Evolutionary conservation across 495 filamentous ascomycete species (phyloP).

Genomic region (Coniosporium apollinis): DNA sequence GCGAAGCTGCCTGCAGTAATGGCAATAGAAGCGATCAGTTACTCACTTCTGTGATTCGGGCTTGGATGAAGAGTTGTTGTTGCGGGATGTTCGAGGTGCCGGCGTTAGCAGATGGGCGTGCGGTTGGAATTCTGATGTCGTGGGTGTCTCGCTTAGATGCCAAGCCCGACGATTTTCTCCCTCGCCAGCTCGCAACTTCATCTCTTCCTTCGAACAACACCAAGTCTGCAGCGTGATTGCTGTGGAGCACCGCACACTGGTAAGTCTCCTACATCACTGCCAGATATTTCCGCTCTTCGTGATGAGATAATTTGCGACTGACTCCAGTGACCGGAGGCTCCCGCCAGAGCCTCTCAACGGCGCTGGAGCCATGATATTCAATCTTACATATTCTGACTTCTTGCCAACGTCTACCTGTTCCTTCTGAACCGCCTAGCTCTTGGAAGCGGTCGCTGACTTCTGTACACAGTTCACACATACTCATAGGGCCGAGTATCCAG

Average conservation of each 20-base stretch:
- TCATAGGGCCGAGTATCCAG: neutral
- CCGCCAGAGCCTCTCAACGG: slow-evolving; percentile 74
- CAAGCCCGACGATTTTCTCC: neutral
- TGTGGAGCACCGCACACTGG: neutral
- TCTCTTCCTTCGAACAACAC: neutral
- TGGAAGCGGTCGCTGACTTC: slow-evolving; percentile 2
- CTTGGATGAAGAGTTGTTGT: neutral
- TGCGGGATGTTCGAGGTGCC: neutral
- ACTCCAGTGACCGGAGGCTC: slow-evolving; percentile 57
- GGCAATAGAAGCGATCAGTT: neutral
- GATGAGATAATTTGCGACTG: slow-evolving; percentile 99
- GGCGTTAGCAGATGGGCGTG: too few relatives aligned
- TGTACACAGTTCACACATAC: neutral
- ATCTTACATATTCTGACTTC: slow-evolving; percentile 52
- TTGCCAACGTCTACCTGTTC: slow-evolving; percentile 4
- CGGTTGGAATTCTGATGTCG: neutral
- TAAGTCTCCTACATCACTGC: neutral
- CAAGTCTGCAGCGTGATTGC: neutral
- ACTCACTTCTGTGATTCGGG: neutral
- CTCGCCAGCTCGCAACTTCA: neutral
- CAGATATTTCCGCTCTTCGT: too few relatives aligned
- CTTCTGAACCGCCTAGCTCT: slow-evolving; percentile 6
- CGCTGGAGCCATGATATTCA: slow-evolving; percentile 58
- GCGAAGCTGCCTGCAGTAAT: neutral
- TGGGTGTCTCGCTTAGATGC: neutral